Percentiles rank a stretch among this genome's conserved stretches.
Evolutionary conservation across 2,329 filamentous ascomycete genomes (phyloP).

Genomic region (Trichoderma asperellum): DNA sequence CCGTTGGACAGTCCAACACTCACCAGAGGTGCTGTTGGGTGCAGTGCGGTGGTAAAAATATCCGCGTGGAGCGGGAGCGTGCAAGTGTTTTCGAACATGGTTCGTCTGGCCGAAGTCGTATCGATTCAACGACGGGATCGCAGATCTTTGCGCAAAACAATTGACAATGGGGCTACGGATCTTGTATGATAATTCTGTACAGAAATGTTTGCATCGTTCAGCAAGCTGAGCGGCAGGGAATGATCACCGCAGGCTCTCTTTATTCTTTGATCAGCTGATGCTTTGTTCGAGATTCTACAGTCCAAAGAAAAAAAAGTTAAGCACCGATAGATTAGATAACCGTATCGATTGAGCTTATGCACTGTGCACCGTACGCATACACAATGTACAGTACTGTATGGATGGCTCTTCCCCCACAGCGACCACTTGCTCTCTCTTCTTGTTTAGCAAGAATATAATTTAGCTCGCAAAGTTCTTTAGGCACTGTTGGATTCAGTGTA

Average conservation of each 20-base stretch:
- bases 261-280: background rate
- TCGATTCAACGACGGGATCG: background rate
- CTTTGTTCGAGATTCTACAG: background rate
- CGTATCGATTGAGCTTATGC: constrained; percentile 12
- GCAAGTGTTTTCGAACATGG: constrained; percentile 91
- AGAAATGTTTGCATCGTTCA: background rate
- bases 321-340: constrained; percentile 21
- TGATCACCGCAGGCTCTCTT: background rate
- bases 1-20: constrained; percentile 84
- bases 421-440: background rate
- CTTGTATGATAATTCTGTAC: background rate
- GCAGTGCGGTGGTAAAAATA: constrained; percentile 84
- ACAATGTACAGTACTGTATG: background rate
- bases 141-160: too few relatives aligned
- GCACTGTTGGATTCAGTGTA: background rate
- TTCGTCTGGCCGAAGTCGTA: background rate
- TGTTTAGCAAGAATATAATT: background rate
- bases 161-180: background rate
- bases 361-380: constrained; percentile 2
- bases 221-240: background rate
- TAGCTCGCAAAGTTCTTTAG: background rate
- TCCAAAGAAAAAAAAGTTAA: constrained; percentile 5
- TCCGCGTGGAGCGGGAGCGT: constrained; percentile 84
- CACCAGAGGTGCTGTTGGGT: constrained; percentile 81
- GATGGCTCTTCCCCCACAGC: background rate